Base-by-base conservation (phyloP, 306 rosid species). In the Fagus crenata region DNA sequence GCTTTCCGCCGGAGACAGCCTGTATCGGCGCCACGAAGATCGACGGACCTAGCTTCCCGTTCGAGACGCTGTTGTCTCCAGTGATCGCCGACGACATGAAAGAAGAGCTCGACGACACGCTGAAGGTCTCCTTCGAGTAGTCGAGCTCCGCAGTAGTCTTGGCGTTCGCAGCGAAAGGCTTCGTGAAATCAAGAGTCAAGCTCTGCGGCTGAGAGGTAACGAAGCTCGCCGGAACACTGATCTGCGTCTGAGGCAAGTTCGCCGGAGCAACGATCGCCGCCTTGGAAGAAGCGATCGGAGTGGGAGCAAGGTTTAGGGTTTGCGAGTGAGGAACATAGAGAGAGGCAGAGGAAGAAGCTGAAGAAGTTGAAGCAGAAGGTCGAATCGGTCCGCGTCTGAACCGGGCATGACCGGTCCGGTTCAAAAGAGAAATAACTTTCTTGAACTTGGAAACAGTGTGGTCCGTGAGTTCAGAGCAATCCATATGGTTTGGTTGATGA, bases 321-420 rank as follows among this genome's bases (percentile, higher is more conserved):
- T 77, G 89, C 2, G 83, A 51, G 18, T 36, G 84, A 15, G 81
- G 76, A 33, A 60, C 33, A 36, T 80, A 80, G 81, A 51, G 61
- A 15, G 81, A 49, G 3, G 76, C 76, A 4, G 83, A 58, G 18
- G 78, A 67, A 8, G 76, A 69, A 0, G 89, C 51, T 2, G 85
- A 75, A 13, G 81, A 69, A 0, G 89, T 56, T 2, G 85, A 75
- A 13, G 81, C 43, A 13, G 79, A 46, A 8, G 83, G 39, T 2
- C 75, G 75, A 64, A 80, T 75, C 4, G 97, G 98, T 4, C 91
- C 98, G 22, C 98, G 95, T 9, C 98, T 80, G 90, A 93, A 93
- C n/a, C 98, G 87, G 78, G 98, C 98, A 67, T 86, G 98, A 28
- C 97, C 98, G 69, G 97, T 91, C 73, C 97, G 90, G 78, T 88